These are phyloP conservation scores for Eucalyptus sp. DNA, from an alignment of 345 rosid genomes.

Conservation along the genomic window DNA sequence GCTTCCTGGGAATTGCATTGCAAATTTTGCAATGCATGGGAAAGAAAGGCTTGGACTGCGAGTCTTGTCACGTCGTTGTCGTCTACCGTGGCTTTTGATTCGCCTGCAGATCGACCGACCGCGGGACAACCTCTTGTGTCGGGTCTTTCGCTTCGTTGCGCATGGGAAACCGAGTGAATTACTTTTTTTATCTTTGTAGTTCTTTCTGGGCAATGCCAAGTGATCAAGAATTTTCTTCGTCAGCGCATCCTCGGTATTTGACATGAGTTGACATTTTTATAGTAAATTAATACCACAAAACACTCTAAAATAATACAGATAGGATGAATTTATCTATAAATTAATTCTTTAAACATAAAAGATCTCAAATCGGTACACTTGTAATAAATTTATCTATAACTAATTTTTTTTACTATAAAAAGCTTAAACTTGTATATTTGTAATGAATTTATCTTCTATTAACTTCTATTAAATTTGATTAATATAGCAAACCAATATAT, in stretches of 20 bases:
- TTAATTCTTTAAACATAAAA: too few relatives aligned
- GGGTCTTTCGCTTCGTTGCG: not conserved
- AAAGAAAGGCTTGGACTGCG: not conserved
- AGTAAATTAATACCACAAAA: too few relatives aligned
- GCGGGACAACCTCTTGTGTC: not conserved
- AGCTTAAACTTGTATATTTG: fast-evolving
- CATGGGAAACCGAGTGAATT: not conserved
- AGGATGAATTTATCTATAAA: too few relatives aligned
- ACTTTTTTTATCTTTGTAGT: not conserved
- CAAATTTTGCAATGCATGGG: not conserved
- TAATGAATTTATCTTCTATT: fast-evolving
- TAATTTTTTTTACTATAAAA: too few relatives aligned
- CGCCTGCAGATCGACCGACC: not conserved
- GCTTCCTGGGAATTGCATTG: not conserved
- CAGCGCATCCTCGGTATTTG: not conserved
- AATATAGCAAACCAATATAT: fast-evolving
- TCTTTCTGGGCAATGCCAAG: not conserved
- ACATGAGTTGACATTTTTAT: too few relatives aligned
- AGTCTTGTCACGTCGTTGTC: not conserved
- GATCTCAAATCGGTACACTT: fast-evolving
- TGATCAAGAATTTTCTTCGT: not conserved
- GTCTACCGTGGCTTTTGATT: not conserved
- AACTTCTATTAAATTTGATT: too few relatives aligned
- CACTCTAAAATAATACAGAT: too few relatives aligned
- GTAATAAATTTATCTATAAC: fast-evolving